Conservation (phyloP, 2,329 filamentous ascomycete species). For the Albifimbria verrucaria region DNA sequence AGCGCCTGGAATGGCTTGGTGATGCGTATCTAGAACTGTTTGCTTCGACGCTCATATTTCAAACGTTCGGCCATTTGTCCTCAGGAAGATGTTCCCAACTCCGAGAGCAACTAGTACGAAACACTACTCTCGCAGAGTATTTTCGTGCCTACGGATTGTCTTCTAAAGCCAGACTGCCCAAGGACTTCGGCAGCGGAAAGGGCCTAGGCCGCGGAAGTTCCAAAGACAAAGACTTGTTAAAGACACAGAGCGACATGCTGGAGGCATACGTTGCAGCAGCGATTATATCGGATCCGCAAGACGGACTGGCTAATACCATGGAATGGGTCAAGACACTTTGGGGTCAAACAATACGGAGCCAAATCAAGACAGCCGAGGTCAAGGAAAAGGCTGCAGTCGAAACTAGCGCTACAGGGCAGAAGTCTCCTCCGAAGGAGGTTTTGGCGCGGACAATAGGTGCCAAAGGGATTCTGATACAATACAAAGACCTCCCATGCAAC, state of each 20-base stretch:
- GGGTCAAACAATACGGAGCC: slow-evolving; percentile 58
- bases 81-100: slow-evolving; percentile 71
- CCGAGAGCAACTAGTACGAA: slow-evolving; percentile 77
- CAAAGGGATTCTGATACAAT: slow-evolving; percentile 57
- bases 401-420: neutral
- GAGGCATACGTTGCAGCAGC: slow-evolving; percentile 86
- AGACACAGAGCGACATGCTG: slow-evolving; percentile 82
- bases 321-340: slow-evolving; percentile 75
- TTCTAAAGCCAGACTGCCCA: slow-evolving; percentile 56
- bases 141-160: slow-evolving; percentile 69
- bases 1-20: slow-evolving; percentile 83
- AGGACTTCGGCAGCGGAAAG: slow-evolving; percentile 31
- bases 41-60: slow-evolving; percentile 70
- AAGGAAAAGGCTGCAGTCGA: slow-evolving; percentile 12
- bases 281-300: slow-evolving; percentile 61
- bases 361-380: slow-evolving; percentile 47
- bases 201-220: slow-evolving; percentile 21
- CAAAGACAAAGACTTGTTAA: slow-evolving; percentile 55
- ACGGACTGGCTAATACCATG: slow-evolving; percentile 60
- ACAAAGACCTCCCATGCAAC: slow-evolving; percentile 53
- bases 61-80: slow-evolving; percentile 62
- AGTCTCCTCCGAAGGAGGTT: slow-evolving; percentile 24
- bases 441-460: slow-evolving; percentile 42
- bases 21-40: slow-evolving; percentile 82
- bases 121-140: slow-evolving; percentile 70